These are phyloP conservation scores for Chrysopogon serrulatus DNA, from an alignment of 176 grass and related monocot genomes.

Conservation along the genomic window DNA sequence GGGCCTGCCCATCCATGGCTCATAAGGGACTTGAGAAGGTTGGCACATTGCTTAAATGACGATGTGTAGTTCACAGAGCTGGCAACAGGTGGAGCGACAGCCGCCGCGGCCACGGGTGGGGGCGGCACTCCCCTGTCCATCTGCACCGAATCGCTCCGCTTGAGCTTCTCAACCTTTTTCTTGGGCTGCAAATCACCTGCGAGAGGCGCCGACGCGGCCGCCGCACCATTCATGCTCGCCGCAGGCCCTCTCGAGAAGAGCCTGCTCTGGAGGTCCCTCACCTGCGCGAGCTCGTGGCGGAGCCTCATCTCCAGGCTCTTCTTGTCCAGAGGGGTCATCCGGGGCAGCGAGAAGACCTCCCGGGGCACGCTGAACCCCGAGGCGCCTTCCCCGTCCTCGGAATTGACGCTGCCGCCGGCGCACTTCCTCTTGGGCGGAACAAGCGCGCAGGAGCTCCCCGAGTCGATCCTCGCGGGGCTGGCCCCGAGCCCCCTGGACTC, in stretches of 20 bases:
- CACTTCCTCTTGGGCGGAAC: slow-evolving; percentile 74
- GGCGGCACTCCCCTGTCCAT: slow-evolving; percentile 28
- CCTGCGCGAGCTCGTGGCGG: slow-evolving; percentile 55
- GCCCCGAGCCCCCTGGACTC: slow-evolving; percentile 51
- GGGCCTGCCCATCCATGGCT: slow-evolving; percentile 41
- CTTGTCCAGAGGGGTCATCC: slow-evolving; percentile 43
- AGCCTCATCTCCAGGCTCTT: slow-evolving; percentile 58
- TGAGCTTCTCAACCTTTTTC: slow-evolving; percentile 44
- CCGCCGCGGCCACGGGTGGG: neutral
- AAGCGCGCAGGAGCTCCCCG: slow-evolving; percentile 60
- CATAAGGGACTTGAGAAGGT: slow-evolving; percentile 83
- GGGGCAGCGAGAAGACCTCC: slow-evolving; percentile 48
- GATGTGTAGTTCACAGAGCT: slow-evolving; percentile 45
- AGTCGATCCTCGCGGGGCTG: slow-evolving; percentile 53
- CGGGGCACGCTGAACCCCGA: slow-evolving; percentile 41
- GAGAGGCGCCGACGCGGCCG: neutral
- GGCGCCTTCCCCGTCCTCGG: neutral
- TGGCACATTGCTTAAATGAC: slow-evolving; percentile 59
- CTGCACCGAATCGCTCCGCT: slow-evolving; percentile 49
- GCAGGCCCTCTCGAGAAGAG: slow-evolving; percentile 29
- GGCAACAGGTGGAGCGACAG: slow-evolving; percentile 12
- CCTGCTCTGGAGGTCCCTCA: slow-evolving; percentile 51
- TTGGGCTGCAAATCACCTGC: slow-evolving; percentile 21
- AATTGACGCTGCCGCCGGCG: slow-evolving; percentile 36
- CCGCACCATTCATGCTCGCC: slow-evolving; percentile 25